Base-by-base conservation (phyloP, 805 yeast genomes). In the Schwanniomyces sp. region DNA sequence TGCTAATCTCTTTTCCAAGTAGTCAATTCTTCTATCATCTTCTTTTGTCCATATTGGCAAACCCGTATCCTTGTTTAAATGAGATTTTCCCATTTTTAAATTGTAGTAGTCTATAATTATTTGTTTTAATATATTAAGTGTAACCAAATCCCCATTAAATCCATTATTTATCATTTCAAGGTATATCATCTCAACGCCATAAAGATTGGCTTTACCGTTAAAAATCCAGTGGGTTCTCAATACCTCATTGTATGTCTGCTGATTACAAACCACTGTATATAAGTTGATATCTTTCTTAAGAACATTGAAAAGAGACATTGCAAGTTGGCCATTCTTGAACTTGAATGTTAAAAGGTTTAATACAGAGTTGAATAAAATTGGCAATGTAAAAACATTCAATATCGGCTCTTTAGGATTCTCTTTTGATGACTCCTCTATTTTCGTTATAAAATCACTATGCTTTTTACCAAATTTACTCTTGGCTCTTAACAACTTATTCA, bases 121-220 rank as follows among this genome's bases (percentile, higher is more conserved):
- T 44, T 63, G 64, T 49, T 64, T 67, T 37, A 73, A 44, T 24
- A 70, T 64, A 34, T 65, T 62, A 48, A 66, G 68, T 1, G 78
- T 73, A 26, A 50, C 45, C 26, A 59, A 34, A 44, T 73, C 70
- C 2, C 78, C 78, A 21, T 48, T 43, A 46, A 69, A 70, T 21
- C 78, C 78, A 49, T 69, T 70, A 48, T 70, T 69, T 28, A 55
- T 50, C 78, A 73, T 73, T 52, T 73, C 78, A 44, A 62, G 58
- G 26, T 54, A 55, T 1, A 61, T 52, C 49, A 59, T 63, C 55
- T 71, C 76, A 21, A 73, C 57, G 17, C 62, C 67, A 47, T 64
- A 64, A 24, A 72, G 50, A 41, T 62, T 63, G 9, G 67, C 54
- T 51, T 69, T 70, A 16, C 78, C 78, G 42, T 56, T 57, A 52